Percentiles rank a stretch among this genome's conserved stretches.
These are phyloP conservation scores for Dioszegia crocea DNA, from an alignment of 768 basidiomycete genomes.

Conservation along the genomic window DNA sequence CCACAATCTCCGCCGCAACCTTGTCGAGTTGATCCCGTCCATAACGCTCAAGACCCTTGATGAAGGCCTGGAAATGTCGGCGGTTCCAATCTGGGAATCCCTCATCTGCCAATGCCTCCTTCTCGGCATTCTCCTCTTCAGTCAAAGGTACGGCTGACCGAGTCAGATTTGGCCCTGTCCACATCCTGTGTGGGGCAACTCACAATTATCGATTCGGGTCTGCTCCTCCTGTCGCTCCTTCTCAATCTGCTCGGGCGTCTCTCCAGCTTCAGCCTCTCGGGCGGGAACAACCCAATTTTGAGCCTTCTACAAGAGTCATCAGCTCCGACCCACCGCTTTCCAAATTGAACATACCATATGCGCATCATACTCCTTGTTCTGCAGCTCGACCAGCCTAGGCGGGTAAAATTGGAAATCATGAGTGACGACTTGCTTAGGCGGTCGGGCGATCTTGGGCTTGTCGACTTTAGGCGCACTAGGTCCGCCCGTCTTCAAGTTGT, in stretches of 20 bases:
- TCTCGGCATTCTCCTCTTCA: slow-evolving; percentile 76
- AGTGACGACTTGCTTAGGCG: slow-evolving; percentile 79
- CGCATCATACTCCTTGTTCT: slow-evolving; percentile 69
- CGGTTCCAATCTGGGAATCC: slow-evolving; percentile 91
- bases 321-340: neutral
- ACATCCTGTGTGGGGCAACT: too few species aligned
- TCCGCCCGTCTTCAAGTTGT: slow-evolving; percentile 69
- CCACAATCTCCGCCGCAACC: slow-evolving; percentile 76
- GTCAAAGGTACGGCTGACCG: slow-evolving; percentile 75
- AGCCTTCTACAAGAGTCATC: slow-evolving; percentile 35
- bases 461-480: slow-evolving; percentile 59
- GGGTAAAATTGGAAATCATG: slow-evolving; percentile 98
- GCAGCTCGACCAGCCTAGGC: slow-evolving; percentile 68
- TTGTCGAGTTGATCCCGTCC: slow-evolving; percentile 58
- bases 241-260: slow-evolving; percentile 78
- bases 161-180: neutral
- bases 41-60: slow-evolving; percentile 69
- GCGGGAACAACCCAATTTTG: slow-evolving; percentile 52
- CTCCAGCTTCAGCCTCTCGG: slow-evolving; percentile 65
- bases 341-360: slow-evolving; percentile 21
- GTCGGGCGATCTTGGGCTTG: slow-evolving; percentile 77
- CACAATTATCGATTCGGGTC: slow-evolving; percentile 80
- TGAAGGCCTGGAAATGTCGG: slow-evolving; percentile 87
- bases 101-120: slow-evolving; percentile 68
- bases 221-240: slow-evolving; percentile 74